Base-by-base conservation (phyloP, 148 eudicot species). In the Linanthus parryae region DNA sequence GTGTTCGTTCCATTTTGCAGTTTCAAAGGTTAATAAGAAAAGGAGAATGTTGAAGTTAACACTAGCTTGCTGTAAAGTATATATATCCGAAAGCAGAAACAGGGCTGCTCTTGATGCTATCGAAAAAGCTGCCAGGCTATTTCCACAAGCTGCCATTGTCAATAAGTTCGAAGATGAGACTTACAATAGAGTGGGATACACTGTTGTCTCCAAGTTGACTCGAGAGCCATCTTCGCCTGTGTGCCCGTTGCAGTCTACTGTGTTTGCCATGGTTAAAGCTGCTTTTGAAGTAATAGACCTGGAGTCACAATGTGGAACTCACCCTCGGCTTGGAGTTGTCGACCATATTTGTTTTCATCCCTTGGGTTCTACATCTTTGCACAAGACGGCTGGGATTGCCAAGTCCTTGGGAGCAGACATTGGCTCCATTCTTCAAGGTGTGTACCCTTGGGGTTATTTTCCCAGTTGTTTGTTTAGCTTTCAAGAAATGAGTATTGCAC, bases 111-210 rank as follows among this genome's bases (percentile, higher is more conserved):
- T 86, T 3, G 87, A 77, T 34, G 70, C 87, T 17, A 81, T 91
- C 19, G 95, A 91, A 63, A 65, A 38, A 67, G 94, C 85, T 54
- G 94, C 83, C 24, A 81, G 71, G 56, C 62, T 79, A 23, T 71
- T 70, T 34, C 75, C 79, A 13, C 70, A 86, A 50, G 80, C 80
- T 29, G 73, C 75, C 19, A 60, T 86, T 37, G 44, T 84, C 57
- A 91, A 83, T 66, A 86, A 77, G 39, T 86, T 91, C 59, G 86
- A 72, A 65, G 98, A 91, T 71, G 94, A 75, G 36, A 72, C 73
- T 38, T 91, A 91, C 34, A 91, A 91, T 72, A 73, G 98, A 65
- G 94, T 91, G 43, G 95, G 90, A 5, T 86, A 86, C 69, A 91
- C 98, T 20, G 83, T 91, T 57, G 98, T 83, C 37, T 83, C 97